A percentile compares a stretch with the other conserved stretches of the same genome.
Conservation (phyloP, 1,284 basidiomycete species). For the Tilletia setariae region DNA sequence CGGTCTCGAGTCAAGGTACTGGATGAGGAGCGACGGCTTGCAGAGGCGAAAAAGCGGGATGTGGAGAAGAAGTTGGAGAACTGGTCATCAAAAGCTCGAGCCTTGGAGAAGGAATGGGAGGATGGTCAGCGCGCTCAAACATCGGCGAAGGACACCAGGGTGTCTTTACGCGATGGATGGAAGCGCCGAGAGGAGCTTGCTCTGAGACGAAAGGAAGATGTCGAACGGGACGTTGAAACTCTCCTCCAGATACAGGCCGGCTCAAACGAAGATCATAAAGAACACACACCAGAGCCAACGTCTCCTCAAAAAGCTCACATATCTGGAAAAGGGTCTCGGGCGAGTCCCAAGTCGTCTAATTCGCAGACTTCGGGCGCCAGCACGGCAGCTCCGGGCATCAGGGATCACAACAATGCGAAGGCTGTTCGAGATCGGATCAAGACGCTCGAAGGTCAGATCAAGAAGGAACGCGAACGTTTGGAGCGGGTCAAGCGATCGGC, state of each 20-base stretch:
- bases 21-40: conserved; percentile 79
- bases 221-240: not conserved
- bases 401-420: conserved; percentile 10
- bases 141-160: conserved; percentile 8
- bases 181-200: conserved; percentile 13
- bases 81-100: conserved; percentile 62
- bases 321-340: too few species aligned
- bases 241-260: too few species aligned
- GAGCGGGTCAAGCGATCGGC: conserved; percentile 12
- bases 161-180: conserved; percentile 15
- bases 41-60: conserved; percentile 74
- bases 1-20: conserved; percentile 75
- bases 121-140: conserved; percentile 1
- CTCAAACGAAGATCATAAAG: too few species aligned
- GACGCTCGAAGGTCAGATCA: conserved; percentile 14
- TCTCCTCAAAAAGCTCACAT: too few species aligned
- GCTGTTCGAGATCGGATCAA: conserved; percentile 14
- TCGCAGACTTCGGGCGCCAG: too few species aligned
- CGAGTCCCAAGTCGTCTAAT: too few species aligned
- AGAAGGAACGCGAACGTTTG: conserved; percentile 14
- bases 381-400: not conserved
- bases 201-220: not conserved
- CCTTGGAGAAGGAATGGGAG: conserved; percentile 6
- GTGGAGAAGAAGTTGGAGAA: conserved; percentile 80
- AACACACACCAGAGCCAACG: too few species aligned